Percentiles rank a stretch among this genome's conserved stretches.
Evolutionary conservation across 176 grass and related monocot species (phyloP).

Genomic region (Guadua angustifolia): DNA sequence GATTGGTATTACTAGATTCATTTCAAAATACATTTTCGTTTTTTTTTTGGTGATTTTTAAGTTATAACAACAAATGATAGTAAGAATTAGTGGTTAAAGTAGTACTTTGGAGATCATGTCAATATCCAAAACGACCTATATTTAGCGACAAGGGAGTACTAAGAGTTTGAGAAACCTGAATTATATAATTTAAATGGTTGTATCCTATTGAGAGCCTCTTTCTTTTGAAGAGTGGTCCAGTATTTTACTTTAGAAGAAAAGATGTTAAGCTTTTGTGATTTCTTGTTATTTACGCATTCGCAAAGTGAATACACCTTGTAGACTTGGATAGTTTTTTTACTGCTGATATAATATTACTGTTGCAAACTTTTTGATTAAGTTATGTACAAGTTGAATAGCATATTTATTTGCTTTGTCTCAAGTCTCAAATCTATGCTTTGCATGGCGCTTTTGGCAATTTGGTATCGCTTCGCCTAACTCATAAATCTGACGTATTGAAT

Average conservation of each 20-base stretch:
- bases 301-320: not conserved
- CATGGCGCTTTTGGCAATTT: not conserved
- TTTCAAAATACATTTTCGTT: slow-evolving; percentile 29
- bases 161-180: not conserved
- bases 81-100: not conserved
- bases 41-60: not conserved
- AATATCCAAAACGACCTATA: not conserved
- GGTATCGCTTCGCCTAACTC: not conserved
- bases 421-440: slow-evolving; percentile 8
- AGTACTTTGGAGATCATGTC: not conserved
- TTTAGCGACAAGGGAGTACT: not conserved
- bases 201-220: not conserved
- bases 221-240: not conserved
- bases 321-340: not conserved
- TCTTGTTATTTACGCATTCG: slow-evolving; percentile 20
- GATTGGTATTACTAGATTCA: no score
- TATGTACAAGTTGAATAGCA: not conserved
- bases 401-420: slow-evolving; percentile 9
- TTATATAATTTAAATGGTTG: not conserved
- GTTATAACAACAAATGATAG: not conserved
- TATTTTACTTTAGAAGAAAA: slow-evolving; percentile 17
- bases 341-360: not conserved
- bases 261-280: not conserved
- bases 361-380: not conserved
- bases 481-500: slow-evolving; percentile 18